Evolutionary conservation across 768 basidiomycete species (phyloP).

Genomic region (Sarcodon aspratus): DNA sequence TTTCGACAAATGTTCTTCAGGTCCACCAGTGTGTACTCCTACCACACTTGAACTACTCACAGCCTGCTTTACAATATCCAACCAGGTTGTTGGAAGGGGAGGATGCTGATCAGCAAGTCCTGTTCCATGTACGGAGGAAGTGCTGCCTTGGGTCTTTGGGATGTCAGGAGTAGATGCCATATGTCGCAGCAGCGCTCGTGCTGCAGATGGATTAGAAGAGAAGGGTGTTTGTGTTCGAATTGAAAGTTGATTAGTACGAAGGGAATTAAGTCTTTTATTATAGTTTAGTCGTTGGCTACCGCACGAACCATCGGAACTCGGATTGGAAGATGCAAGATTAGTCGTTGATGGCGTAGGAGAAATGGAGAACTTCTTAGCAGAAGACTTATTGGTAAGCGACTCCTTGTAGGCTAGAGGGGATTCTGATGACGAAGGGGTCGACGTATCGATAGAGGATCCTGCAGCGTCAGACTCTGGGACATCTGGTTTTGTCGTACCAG

Average conservation of each 20-base stretch:
- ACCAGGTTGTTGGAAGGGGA: slow-evolving; percentile 60
- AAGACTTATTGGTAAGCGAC: not conserved
- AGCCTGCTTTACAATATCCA: slow-evolving; percentile 58
- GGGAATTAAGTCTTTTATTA: too few relatives aligned
- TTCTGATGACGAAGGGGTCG: not conserved
- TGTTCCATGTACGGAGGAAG: slow-evolving; percentile 7
- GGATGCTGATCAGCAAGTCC: slow-evolving; percentile 15
- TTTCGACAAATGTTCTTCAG: slow-evolving; percentile 7
- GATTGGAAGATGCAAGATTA: not conserved
- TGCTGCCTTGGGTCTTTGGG: slow-evolving; percentile 7
- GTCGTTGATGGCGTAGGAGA: slow-evolving; percentile 6
- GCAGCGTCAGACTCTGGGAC: not conserved
- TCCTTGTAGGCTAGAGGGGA: slow-evolving; percentile 7
- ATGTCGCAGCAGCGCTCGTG: slow-evolving; percentile 61
- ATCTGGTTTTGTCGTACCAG: slow-evolving; percentile 13
- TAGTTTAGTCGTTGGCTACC: not conserved
- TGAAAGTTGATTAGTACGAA: too few relatives aligned
- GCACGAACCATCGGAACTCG: not conserved
- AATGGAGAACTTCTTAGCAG: not conserved
- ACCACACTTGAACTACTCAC: slow-evolving; percentile 39
- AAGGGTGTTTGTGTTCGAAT: too few relatives aligned
- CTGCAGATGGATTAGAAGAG: slow-evolving; percentile 21
- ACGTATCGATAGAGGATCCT: not conserved
- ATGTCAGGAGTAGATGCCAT: slow-evolving; percentile 54
- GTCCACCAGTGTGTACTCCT: slow-evolving; percentile 34